Evolutionary conservation across 306 rosid species (phyloP), one percentile per base, ranked within the genome.

Genomic region (Inga oerstediana): DNA sequence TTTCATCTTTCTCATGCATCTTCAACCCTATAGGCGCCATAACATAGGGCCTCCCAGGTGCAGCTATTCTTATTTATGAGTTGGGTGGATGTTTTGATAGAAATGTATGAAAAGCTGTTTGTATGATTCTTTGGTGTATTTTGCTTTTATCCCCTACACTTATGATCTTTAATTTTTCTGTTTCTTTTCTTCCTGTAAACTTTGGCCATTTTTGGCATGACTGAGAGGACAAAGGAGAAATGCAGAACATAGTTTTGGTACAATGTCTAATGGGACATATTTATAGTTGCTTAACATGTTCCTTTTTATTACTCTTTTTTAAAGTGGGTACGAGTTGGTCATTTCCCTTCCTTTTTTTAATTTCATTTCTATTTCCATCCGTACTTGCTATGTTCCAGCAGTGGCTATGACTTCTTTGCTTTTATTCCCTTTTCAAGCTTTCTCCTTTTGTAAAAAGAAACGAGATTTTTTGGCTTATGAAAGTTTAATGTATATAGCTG

Each of bases 401-500:
- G 58, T 52, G 58, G 58, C 20, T 17, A 4, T 52, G 58, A 52
- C n/a, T 30, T 8, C 34, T 80, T 8, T 56, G 49, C 61, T 34
- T 15, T 9, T 44, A 56, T 56, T 14, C 30, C n/a, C 15, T 30
- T 68, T 30, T 68, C 41, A 35, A 24, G 27, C 22, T 49, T 58
- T 64, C 19, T 64, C 69, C 12, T 49, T 72, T 81, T 37, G 45
- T 37, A 16, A 14, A 34, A 34, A 19, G 49, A 7, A 68, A 17
- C 77, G 62, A 39, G 51, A 66, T 41, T 65, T 79, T 72, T 39
- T 62, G 41, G 52, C 73, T 62, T 43, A 1, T 62, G 39, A 24
- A 32, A 37, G 34, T 20, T 81, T 81, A 20, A 43, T 71, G 54
- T 74, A 80, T 46, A 65, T 34, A 39, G 34, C 39, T 62, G 73